These are phyloP conservation scores for Plasmodium reichenowi DNA, from an alignment of 169 alveolate species.

Conservation along the genomic window DNA sequence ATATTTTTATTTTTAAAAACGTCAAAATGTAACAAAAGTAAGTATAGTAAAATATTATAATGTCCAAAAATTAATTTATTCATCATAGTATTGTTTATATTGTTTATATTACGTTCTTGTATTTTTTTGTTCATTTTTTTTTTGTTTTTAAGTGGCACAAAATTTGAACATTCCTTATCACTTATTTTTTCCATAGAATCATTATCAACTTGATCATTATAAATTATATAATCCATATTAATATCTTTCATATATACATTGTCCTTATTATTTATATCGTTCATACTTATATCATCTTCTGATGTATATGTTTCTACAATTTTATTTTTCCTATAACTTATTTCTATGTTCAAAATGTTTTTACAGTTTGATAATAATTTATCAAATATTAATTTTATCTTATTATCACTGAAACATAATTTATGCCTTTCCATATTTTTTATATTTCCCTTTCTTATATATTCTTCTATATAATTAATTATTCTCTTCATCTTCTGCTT, in stretches of 20 bases:
- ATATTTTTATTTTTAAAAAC: conserved; percentile 36
- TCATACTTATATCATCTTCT: neutral
- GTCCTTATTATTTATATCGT: neutral
- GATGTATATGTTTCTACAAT: neutral
- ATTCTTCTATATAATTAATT: conserved; percentile 30
- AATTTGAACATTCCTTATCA: too few species aligned
- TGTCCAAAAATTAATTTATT: conserved; percentile 44
- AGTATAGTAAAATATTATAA: conserved; percentile 46
- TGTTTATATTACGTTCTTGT: conserved; percentile 23
- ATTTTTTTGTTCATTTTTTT: neutral
- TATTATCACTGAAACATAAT: neutral
- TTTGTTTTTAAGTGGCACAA: neutral
- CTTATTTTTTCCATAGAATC: too few species aligned
- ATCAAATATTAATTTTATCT: conserved; percentile 21
- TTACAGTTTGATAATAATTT: conserved; percentile 29
- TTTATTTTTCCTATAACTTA: conserved; percentile 39
- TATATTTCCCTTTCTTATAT: conserved; percentile 21
- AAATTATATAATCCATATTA: neutral
- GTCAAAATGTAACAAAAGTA: conserved; percentile 35
- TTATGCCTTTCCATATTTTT: conserved; percentile 26
- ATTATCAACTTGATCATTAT: too few species aligned
- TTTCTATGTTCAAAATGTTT: conserved; percentile 33
- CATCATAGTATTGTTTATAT: conserved; percentile 13
- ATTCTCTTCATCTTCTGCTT: conserved; percentile 51
- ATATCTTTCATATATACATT: neutral